Base-by-base conservation (phyloP, 371 early-diverging fungal species). In the Syncephalis plumigaleata region DNA sequence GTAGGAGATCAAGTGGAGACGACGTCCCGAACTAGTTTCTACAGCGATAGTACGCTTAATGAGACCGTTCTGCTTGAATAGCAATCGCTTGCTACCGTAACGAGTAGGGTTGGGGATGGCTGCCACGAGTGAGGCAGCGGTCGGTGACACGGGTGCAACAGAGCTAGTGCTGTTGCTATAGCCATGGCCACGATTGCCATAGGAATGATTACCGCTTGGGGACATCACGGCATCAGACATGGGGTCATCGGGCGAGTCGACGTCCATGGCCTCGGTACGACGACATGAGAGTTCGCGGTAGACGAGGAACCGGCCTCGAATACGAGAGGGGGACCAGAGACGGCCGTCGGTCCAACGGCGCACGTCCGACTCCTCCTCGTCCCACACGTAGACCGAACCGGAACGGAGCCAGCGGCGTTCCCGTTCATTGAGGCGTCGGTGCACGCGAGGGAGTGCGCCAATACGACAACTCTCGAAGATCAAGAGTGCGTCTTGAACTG, bases 321-420 rank as follows among this genome's bases (percentile, higher is more conserved):
- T 78, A 23, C 90, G 74, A 24, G 83, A 83, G 5, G 88, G 84
- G 18, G 83, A 80, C 90, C 88, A 87, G 17, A 75, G 70, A 20
- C 75, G 66, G 13, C 88, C 87, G 58, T 88, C 90, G 1, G 90
- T 90, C 90, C 90, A 90, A 36, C 90, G 65, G 49, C 81, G 81
- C 57, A 90, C 85, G 7, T 88, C 82, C 0, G 79, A 71, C 48
- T 84, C 84, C 36, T 75, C 75, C 56, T 84, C 86, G 54, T 80
- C 80, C 73, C 76, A 84, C 22, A 84, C 72, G 56, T 77, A 85
- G 17, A 84, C 77, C 0, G 82, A 69, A 1, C 84, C 84, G 1
- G 82, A 75, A 21, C 61, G 66, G 46, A 85, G 72, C 22, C 71
- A 63, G 25, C 63, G 59, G 42, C 86, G 79, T 50, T 86, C 84